Evolutionary conservation across 495 filamentous ascomycete genomes (phyloP).

Genomic region (Bacidia rubella): DNA sequence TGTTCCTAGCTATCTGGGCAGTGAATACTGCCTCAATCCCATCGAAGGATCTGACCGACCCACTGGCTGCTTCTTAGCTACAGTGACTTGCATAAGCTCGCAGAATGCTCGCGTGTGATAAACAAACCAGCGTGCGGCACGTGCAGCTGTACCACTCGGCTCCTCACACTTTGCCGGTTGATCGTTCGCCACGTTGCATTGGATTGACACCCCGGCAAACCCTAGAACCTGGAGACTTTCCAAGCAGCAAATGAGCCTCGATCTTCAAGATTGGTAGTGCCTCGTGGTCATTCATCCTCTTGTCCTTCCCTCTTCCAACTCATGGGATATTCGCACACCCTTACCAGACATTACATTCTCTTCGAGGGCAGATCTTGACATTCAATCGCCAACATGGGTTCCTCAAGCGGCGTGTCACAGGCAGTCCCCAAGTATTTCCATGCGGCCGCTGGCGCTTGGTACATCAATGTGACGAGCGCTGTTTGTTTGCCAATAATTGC

Average conservation of each 20-base stretch:
- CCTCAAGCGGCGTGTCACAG: neutral
- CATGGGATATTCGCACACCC: no score
- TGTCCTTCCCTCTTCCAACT: no score
- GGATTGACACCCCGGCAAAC: neutral
- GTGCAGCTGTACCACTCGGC: neutral
- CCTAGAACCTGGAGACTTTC: no score
- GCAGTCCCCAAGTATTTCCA: slow-evolving; percentile 3
- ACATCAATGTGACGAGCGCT: slow-evolving; percentile 8
- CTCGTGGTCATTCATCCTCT: no score
- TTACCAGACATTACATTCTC: neutral
- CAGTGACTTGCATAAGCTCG: neutral
- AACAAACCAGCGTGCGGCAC: slow-evolving; percentile 3
- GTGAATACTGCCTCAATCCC: neutral
- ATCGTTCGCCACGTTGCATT: neutral
- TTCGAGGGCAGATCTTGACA: neutral
- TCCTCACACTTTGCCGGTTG: neutral
- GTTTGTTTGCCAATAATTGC: slow-evolving; percentile 13
- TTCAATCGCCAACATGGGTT: neutral
- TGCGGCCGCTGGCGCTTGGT: slow-evolving; percentile 1
- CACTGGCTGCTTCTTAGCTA: neutral
- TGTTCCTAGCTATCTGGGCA: neutral
- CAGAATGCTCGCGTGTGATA: neutral
- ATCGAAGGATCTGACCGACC: neutral
- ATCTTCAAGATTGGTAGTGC: no score
- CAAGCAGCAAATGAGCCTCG: no score